Evolutionary conservation across 179 eudicot species (phyloP), one percentile per base, ranked within the genome.

Genomic region (Spergularia azorica): DNA sequence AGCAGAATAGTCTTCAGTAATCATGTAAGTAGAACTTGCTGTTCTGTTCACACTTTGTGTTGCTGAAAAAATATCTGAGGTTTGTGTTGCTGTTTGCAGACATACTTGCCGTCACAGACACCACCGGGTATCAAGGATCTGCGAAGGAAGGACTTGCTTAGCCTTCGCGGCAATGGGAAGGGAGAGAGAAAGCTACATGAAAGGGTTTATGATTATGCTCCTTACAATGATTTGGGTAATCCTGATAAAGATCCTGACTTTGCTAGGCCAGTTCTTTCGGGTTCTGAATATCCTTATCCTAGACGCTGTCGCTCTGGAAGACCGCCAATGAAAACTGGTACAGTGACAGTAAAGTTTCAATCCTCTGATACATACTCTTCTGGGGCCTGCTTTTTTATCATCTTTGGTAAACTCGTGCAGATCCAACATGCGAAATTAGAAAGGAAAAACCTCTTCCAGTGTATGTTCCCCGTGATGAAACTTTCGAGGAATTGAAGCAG

Each of bases 101-200:
- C 95, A 12, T 90, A 83, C 82, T 82, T 95, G 54, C 97, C 97
- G 20, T 91, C 97, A 41, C 87, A 93, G 82, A 95, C 99, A 60
- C 99, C 99, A 67, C 79, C 90, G 62, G 99, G 97, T 32, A 79
- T 95, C 74, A 93, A 89, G 81, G 91, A 90, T 86, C 87, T 95
- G 46, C 88, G 98, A 52, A 86, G 77, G 50, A 88, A 90, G 79
- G 99, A 95, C 74, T 81, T 95, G 80, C 79, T 82, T 60, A 85
- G 93, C 68, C 73, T 90, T 64, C 90, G 92, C 50, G 97, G 99
- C 4, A 82, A 89, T 80, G 94, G 97, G 56, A 87, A 85, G 77
- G 99, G 97, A 3, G 91, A 87, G 83, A 86, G 98, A 62, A 86
- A 94, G 79, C 62, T 81, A 59, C 92, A 88, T 76, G 97, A 94